Conservation (phyloP, 2,329 filamentous ascomycete species). For the Venturia pyrina region DNA sequence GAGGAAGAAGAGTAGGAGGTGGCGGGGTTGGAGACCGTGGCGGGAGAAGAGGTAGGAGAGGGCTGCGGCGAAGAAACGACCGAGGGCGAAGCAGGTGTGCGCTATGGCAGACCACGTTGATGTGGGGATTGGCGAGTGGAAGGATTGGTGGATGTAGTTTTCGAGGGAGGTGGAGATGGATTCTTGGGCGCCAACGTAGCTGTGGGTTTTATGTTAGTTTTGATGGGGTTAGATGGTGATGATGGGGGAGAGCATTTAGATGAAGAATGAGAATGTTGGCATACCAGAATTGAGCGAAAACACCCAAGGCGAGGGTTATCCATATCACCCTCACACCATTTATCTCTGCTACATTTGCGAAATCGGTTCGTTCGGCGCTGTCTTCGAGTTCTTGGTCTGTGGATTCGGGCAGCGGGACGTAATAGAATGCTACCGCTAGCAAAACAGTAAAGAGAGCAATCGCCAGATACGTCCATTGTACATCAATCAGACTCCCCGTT, state of each 20-base stretch:
- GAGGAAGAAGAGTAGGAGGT: slow-evolving; percentile 45
- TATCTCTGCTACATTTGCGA: slow-evolving; percentile 37
- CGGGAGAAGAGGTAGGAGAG: slow-evolving; percentile 33
- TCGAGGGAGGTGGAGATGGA: slow-evolving; percentile 40
- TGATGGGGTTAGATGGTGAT: too few species aligned
- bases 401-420: slow-evolving; percentile 52
- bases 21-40: slow-evolving; percentile 41
- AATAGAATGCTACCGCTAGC: slow-evolving; percentile 50
- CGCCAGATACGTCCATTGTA: slow-evolving; percentile 56
- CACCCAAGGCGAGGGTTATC: slow-evolving; percentile 44
- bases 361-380: slow-evolving; percentile 40
- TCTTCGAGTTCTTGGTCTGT: slow-evolving; percentile 50
- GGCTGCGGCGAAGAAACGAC: slow-evolving; percentile 47
- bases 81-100: slow-evolving; percentile 48
- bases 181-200: slow-evolving; percentile 52
- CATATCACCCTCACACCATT: slow-evolving; percentile 34
- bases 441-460: slow-evolving; percentile 51
- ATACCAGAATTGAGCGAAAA: slow-evolving; percentile 44
- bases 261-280: background rate
- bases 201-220: background rate
- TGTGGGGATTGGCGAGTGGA: slow-evolving; percentile 14
- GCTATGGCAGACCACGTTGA: slow-evolving; percentile 33
- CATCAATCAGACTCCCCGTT: slow-evolving; percentile 42
- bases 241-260: background rate
- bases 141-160: slow-evolving; percentile 26